Evolutionary conservation across 495 filamentous ascomycete genomes (phyloP).

Genomic region (Aspergillus biplanus): DNA sequence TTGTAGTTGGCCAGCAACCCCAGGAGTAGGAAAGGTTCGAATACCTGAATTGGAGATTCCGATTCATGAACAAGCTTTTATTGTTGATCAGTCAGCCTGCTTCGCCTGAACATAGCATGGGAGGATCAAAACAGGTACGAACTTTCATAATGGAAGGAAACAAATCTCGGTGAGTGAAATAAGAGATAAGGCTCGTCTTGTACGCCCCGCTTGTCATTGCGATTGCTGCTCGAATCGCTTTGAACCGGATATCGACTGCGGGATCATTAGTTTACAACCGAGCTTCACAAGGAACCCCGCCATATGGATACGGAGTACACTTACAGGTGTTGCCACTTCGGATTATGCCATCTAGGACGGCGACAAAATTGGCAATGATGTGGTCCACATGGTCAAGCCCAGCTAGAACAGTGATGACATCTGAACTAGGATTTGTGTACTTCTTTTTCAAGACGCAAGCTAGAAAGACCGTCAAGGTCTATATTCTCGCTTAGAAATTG

Average conservation of each 20-base stretch:
- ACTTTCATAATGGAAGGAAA: constrained; percentile 97
- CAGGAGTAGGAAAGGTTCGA: constrained; percentile 79
- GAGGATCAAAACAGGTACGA: constrained; percentile 20
- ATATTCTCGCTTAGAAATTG: constrained; percentile 43
- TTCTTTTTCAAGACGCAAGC: constrained; percentile 78
- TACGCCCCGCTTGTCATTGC: constrained; percentile 90
- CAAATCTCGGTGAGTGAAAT: constrained; percentile 92
- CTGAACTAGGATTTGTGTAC: constrained; percentile 94
- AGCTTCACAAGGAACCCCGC: too few species aligned
- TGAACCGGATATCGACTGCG: constrained; percentile 71
- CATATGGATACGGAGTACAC: constrained; percentile 27
- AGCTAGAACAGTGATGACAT: constrained; percentile 87
- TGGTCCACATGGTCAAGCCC: constrained; percentile 86
- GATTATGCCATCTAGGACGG: constrained; percentile 77
- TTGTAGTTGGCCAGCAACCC: constrained; percentile 97
- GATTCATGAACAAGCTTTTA: constrained; percentile 82
- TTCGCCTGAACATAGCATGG: neutral
- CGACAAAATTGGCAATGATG: constrained; percentile 87
- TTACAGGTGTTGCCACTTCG: constrained; percentile 74
- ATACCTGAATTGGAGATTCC: constrained; percentile 60
- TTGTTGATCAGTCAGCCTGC: neutral
- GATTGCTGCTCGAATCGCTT: constrained; percentile 79
- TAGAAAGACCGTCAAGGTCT: constrained; percentile 93
- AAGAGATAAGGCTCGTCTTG: constrained; percentile 89
- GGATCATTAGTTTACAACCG: neutral